Conservation (phyloP, 768 basidiomycete genomes). For the Collybia nuda region DNA sequence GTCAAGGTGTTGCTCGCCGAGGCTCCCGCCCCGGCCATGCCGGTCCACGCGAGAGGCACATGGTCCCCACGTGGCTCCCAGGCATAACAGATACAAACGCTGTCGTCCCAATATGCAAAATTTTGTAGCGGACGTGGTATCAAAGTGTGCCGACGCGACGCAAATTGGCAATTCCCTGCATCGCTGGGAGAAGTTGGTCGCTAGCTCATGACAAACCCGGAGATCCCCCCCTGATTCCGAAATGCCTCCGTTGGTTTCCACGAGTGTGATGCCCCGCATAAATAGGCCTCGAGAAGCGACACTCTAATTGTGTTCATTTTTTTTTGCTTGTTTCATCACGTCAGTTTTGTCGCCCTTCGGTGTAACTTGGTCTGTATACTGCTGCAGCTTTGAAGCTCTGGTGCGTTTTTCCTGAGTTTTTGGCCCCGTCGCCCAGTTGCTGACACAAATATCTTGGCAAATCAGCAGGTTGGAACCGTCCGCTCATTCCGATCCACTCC, state of each 20-base stretch:
- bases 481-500: conserved; percentile 15
- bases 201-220: conserved; percentile 29
- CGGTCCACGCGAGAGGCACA: conserved; percentile 24
- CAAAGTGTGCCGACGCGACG: conserved; percentile 3
- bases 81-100: neutral
- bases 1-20: conserved; percentile 22
- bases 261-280: conserved; percentile 33
- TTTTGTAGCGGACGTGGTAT: conserved; percentile 1
- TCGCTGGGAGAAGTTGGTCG: conserved; percentile 7
- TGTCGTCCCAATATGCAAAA: neutral
- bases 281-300: conserved; percentile 32
- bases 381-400: neutral
- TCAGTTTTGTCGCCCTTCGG: conserved; percentile 1
- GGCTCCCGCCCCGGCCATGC: conserved; percentile 12
- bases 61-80: conserved; percentile 35
- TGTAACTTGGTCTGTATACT: conserved; percentile 4
- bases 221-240: conserved; percentile 39
- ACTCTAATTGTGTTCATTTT: conserved; percentile 24
- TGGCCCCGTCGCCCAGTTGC: neutral
- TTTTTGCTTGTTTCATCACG: conserved; percentile 6
- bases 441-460: conserved; percentile 1
- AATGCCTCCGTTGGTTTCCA: conserved; percentile 40
- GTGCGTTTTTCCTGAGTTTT: conserved; percentile 7
- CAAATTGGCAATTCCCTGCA: conserved; percentile 6
- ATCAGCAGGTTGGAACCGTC: conserved; percentile 8